Evolutionary conservation across 805 yeast genomes (phyloP), one percentile per base, ranked within the genome.

Genomic region (Saccharomycopsis sp.): DNA sequence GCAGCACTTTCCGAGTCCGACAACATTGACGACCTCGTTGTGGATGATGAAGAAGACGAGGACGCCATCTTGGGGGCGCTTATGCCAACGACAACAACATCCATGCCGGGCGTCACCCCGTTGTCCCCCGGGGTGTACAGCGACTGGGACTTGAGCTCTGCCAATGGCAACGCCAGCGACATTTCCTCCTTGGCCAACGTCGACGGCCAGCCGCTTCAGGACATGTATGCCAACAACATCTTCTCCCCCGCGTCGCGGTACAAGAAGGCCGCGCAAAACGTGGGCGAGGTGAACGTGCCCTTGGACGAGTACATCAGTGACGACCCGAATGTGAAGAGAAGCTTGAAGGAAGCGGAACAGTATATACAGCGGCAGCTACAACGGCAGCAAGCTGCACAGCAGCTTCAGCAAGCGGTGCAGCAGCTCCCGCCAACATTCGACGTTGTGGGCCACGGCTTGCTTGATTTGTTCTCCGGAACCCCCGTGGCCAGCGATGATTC

Each of bases 261-360:
- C 39, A 23, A 36, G 17, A 23, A 40, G 23, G 23, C 10, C 13
- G 30, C 13, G 6, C 9, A 38, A 12, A 36, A 32, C 10, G 46
- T 45, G n/a, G 49, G 49, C 8, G 49, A 46, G 21, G 49, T 46
- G 4, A 35, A 37, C 19, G 26, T 46, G n/a, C 49, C 49, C 1
- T 16, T 46, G 8, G 47, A 46, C 16, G 49, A 46, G 21, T 46
- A 31, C 23, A 22, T 46, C 19, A 18, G 27, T 17, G 19, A 17
- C 18, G 22, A 35, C 18, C 12, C 5, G 12, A 22, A 34, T n/a
- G 34, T 15, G 4, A 23, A 25, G 3, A 20, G 18, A 12, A 13
- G 12, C 12, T 16, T 7, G 4, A 27, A 33, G 13, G 4, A 19
- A 13, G 32, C 32, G n/a, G 32, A 30, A 13, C 17, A 13, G n/a